These are phyloP conservation scores for Cyclotella kingstonii DNA, from an alignment of 108 stramenopile genomes.

Conservation along the genomic window DNA sequence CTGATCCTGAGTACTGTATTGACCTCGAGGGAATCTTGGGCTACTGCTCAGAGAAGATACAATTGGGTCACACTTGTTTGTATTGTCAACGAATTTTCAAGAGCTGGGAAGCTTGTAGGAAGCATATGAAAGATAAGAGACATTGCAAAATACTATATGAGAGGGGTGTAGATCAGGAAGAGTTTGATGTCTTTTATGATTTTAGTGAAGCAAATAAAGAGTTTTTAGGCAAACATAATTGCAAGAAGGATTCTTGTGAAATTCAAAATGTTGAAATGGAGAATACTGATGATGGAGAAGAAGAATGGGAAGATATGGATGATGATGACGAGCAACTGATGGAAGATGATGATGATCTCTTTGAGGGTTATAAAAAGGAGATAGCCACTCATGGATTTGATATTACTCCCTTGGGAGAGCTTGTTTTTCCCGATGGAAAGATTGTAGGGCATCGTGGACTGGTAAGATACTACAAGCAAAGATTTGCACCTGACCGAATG, in stretches of 20 bases:
- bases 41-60: slow-evolving; percentile 95
- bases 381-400: slow-evolving; percentile 80
- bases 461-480: slow-evolving; percentile 80
- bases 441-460: slow-evolving; percentile 86
- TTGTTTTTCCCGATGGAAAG: slow-evolving; percentile 84
- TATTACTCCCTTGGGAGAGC: slow-evolving; percentile 84
- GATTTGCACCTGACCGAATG: slow-evolving; percentile 49
- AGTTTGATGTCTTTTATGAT: slow-evolving; percentile 96
- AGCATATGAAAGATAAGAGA: slow-evolving; percentile 78
- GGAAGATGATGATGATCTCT: slow-evolving; percentile 63
- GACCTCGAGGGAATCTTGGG: slow-evolving; percentile 83
- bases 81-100: slow-evolving; percentile 88
- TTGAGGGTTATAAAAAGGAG: slow-evolving; percentile 72
- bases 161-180: slow-evolving; percentile 86
- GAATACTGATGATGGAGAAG: slow-evolving; percentile 66
- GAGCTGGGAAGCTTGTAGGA: slow-evolving; percentile 65
- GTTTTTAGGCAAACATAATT: slow-evolving; percentile 29
- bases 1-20: slow-evolving; percentile 83
- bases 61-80: slow-evolving; percentile 88
- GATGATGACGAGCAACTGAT: slow-evolving; percentile 42
- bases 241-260: slow-evolving; percentile 20
- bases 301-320: slow-evolving; percentile 42
- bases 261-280: slow-evolving; percentile 42
- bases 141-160: slow-evolving; percentile 93
- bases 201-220: slow-evolving; percentile 74